These are phyloP conservation scores for Penicillium sp. DNA, from an alignment of 2,329 filamentous ascomycete genomes.

Conservation along the genomic window DNA sequence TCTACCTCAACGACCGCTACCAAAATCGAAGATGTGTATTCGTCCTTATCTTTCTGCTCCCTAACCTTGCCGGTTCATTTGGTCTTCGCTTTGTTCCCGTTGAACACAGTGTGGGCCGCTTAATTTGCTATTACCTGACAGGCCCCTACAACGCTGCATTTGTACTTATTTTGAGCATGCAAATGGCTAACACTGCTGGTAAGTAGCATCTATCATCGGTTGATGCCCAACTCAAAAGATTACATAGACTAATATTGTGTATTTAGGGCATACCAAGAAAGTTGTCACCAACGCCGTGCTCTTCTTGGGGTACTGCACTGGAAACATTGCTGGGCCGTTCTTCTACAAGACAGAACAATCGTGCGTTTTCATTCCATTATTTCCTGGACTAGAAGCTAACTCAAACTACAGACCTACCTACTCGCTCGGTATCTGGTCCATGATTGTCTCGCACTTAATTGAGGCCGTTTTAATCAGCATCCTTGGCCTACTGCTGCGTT, in stretches of 20 bases:
- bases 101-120: slow-evolving; percentile 51
- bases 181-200: slow-evolving; percentile 47
- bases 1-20: slow-evolving; percentile 50
- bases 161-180: slow-evolving; percentile 50
- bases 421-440: slow-evolving; percentile 54
- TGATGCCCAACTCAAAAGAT: neutral
- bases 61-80: slow-evolving; percentile 59
- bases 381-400: neutral
- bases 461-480: slow-evolving; percentile 49
- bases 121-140: slow-evolving; percentile 60
- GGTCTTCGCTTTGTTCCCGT: slow-evolving; percentile 55
- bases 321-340: slow-evolving; percentile 62
- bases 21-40: slow-evolving; percentile 53
- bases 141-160: slow-evolving; percentile 57
- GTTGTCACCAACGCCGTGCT: slow-evolving; percentile 62
- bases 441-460: slow-evolving; percentile 55
- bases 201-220: neutral
- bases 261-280: slow-evolving; percentile 59
- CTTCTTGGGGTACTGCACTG: slow-evolving; percentile 59
- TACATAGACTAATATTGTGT: no score
- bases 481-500: slow-evolving; percentile 48
- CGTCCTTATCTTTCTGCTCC: slow-evolving; percentile 56
- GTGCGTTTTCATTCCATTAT: slow-evolving; percentile 13
- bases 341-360: slow-evolving; percentile 59
- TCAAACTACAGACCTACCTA: slow-evolving; percentile 44